Base-by-base conservation (phyloP, 768 basidiomycete genomes). In the Mycena vulgaris region DNA sequence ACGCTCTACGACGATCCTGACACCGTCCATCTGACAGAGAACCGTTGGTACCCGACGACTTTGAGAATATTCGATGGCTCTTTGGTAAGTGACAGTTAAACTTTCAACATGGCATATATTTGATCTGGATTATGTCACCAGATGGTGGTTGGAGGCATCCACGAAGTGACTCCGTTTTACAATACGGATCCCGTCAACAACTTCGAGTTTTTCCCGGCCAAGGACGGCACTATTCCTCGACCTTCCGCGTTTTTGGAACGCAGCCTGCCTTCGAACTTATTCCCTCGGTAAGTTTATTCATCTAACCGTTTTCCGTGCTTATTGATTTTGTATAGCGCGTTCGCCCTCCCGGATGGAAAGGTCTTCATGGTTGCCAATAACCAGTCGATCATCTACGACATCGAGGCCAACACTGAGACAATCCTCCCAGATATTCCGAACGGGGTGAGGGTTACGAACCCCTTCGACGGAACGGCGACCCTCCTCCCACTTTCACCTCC, bases 261-360 rank as follows among this genome's bases (percentile, higher is more conserved):
- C 48, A 86, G 86, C n/a, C 83, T 90, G 25, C 88, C 88, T 21
- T 80, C 83, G 47, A 91, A 91, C 78, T 78, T 88, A 66, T 90
- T 80, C 78, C 87, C 77, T 80, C 79, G 80, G 77, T 78, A 45
- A 78, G 83, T 0, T 33, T 30, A 14, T 23, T 31, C 13, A 1
- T 37, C 5, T 37, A 45, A 19, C 42, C 21, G 42, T 9, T 8
- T 33, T 30, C 27, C 19, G 31, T 10, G 4, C 45, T 21, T 7
- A 52, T 6, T 17, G 4, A 11, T 49, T 57, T 37, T 23, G 31
- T 55, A 8, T n/a, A n/a, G n/a, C n/a, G n/a, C n/a, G n/a, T n/a
- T n/a, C n/a, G n/a, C n/a, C n/a, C n/a, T n/a, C n/a, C n/a, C n/a
- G n/a, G n/a, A n/a, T n/a, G n/a, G n/a, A n/a, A n/a, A n/a, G n/a